These are phyloP conservation scores for Ganoderma sp. DNA, from an alignment of 1,284 basidiomycete species.

Conservation along the genomic window DNA sequence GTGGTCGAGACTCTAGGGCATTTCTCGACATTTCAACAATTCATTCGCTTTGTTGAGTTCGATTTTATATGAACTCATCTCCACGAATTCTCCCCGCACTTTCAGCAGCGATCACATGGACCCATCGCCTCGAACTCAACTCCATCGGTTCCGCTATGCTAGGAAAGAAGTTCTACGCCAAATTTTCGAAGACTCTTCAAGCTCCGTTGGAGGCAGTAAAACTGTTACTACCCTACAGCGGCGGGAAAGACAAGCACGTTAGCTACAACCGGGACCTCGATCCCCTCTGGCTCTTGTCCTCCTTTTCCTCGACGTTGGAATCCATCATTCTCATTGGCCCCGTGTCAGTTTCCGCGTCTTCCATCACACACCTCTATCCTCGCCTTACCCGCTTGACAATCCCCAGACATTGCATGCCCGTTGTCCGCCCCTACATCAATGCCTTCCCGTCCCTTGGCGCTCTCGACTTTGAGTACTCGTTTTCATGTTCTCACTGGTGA, in stretches of 20 bases:
- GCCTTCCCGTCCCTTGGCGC: no score
- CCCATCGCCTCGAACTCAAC: not conserved
- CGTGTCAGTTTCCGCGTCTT: not conserved
- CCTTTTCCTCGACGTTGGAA: not conserved
- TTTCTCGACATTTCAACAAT: not conserved
- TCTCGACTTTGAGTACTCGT: no score
- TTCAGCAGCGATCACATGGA: not conserved
- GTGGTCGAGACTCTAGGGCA: not conserved
- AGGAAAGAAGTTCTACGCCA: not conserved
- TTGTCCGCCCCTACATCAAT: no score
- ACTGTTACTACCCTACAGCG: not conserved
- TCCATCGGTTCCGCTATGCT: not conserved
- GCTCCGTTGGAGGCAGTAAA: not conserved
- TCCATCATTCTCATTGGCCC: not conserved
- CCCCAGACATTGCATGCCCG: no score
- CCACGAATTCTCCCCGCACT: not conserved
- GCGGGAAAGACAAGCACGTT: not conserved
- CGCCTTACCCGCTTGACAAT: not conserved
- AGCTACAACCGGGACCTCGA: not conserved
- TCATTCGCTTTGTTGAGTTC: not conserved
- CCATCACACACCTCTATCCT: not conserved
- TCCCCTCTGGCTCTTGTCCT: not conserved
- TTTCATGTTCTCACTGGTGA: no score
- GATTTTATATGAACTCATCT: not conserved
- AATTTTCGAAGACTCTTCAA: not conserved